Base-by-base conservation (phyloP, 306 rosid species). In the Corylus heterophylla region DNA sequence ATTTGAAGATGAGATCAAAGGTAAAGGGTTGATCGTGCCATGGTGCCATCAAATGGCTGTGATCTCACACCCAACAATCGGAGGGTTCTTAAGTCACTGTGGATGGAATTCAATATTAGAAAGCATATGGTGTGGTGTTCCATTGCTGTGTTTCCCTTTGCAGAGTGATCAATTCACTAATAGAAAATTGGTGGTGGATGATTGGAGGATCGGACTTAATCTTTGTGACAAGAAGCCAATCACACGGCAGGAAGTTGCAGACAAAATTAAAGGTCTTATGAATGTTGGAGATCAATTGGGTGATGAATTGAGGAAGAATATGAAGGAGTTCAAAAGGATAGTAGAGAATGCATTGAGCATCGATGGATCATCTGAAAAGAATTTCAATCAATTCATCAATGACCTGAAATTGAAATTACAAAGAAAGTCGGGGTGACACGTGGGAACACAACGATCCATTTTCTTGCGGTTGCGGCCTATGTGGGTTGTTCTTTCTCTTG, bases 61-160 rank as follows among this genome's bases (percentile, higher is more conserved):
- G 69, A 68, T 85, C 20, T 81, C 80, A 2, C 45, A 85, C 62
- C 73, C 81, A 14, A 74, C 85, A 11, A n/a, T 81, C 1, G 76
- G 85, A 71, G 88, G 88, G 39, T 85, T 81, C 75, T 27, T 81
- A 44, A 77, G 81, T 10, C 83, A 81, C 29, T 81, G 88, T 71
- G 88, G 85, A 58, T 85, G 83, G 85, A 85, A 85, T 27, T 81
- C 88, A 5, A 44, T 74, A 54, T 49, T 85, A 18, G 81, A 85
- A 75, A 85, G 85, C 9, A 50, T 85, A 48, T 51, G 83, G 83
- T 78, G 48, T 64, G 72, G 85, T 54, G 80, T 81, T 2, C 88
- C 83, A 35, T 12, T 81, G 58, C 31, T 81, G 56, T 85, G 88
- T 27, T 85, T 61, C 14, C 88, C 88, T 27, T 37, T 85, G 0